Percentiles rank a stretch among this genome's conserved stretches.
Evolutionary conservation across 352 stramenopile species (phyloP).

Genomic region (Discostella stelligera): DNA sequence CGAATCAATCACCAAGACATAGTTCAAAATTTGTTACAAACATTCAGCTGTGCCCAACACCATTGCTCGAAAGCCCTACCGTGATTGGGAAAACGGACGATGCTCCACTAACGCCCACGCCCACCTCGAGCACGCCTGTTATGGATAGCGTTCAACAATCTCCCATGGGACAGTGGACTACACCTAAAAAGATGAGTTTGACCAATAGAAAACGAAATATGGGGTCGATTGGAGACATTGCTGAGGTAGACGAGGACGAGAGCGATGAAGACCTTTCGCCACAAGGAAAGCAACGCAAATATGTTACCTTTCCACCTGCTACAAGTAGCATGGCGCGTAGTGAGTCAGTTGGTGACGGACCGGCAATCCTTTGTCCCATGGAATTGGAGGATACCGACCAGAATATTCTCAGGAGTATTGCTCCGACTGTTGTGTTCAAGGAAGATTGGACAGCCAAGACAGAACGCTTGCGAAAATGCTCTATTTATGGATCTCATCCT

Average conservation of each 20-base stretch:
- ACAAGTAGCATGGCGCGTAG: constrained; percentile 21
- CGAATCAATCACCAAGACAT: constrained; percentile 1
- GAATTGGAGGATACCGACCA: constrained; percentile 24
- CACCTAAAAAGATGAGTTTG: constrained; percentile 43
- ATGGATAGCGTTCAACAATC: constrained; percentile 22
- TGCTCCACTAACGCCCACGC: constrained; percentile 11
- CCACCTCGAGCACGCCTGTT: not conserved
- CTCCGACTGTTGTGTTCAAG: constrained; percentile 81
- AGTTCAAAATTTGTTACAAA: constrained; percentile 11
- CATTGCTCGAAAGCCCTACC: constrained; percentile 30
- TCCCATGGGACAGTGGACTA: constrained; percentile 67
- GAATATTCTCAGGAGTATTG: constrained; percentile 8
- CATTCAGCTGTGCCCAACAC: constrained; percentile 31
- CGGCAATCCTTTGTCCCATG: not conserved
- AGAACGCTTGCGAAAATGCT: constrained; percentile 75
- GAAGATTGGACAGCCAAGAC: constrained; percentile 85
- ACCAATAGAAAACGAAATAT: constrained; percentile 39
- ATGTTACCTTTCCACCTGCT: constrained; percentile 24
- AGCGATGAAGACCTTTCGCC: constrained; percentile 32
- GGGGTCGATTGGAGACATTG: constrained; percentile 17
- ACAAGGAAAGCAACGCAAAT: constrained; percentile 44
- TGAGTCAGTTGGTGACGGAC: constrained; percentile 26
- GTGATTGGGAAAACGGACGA: constrained; percentile 10
- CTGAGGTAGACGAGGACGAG: constrained; percentile 35
- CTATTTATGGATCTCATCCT: constrained; percentile 62